These are phyloP conservation scores for Saccharomycopsis hybrid DNA, from an alignment of 1,139 yeast species.

Conservation along the genomic window DNA sequence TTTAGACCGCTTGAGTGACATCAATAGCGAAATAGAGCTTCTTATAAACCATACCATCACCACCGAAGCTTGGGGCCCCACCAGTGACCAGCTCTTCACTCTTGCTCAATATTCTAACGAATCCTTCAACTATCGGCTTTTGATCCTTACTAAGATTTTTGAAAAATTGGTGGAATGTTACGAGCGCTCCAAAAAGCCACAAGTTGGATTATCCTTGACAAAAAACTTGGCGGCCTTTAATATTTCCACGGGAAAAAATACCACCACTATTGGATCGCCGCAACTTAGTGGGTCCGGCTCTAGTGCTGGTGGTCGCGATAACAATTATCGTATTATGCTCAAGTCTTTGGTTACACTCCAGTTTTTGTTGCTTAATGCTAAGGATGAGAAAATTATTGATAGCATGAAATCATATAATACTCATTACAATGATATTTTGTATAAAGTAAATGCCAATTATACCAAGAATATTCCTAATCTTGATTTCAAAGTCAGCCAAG, in stretches of 20 bases:
- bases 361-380: constrained; percentile 8
- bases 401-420: constrained; percentile 5
- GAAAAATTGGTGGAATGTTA: constrained; percentile 8
- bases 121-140: constrained; percentile 9
- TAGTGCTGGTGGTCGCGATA: too few relatives aligned
- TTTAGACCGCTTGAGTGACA: constrained; percentile 1
- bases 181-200: not conserved
- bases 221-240: constrained; percentile 2
- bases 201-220: not conserved
- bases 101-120: constrained; percentile 9
- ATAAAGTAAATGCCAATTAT: constrained; percentile 2
- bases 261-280: too few relatives aligned
- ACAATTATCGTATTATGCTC: constrained; percentile 6
- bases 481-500: constrained; percentile 14
- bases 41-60: constrained; percentile 6
- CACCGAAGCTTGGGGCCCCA: constrained; percentile 17
- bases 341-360: constrained; percentile 11
- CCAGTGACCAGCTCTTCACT: constrained; percentile 1
- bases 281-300: not conserved
- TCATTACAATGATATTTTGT: constrained; percentile 11
- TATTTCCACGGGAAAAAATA: not conserved
- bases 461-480: not conserved
- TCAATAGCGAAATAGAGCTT: constrained; percentile 9
- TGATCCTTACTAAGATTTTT: constrained; percentile 7
- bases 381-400: constrained; percentile 5